Conservation (phyloP, 257 asterid species). For the Ligustrum vulgare region DNA sequence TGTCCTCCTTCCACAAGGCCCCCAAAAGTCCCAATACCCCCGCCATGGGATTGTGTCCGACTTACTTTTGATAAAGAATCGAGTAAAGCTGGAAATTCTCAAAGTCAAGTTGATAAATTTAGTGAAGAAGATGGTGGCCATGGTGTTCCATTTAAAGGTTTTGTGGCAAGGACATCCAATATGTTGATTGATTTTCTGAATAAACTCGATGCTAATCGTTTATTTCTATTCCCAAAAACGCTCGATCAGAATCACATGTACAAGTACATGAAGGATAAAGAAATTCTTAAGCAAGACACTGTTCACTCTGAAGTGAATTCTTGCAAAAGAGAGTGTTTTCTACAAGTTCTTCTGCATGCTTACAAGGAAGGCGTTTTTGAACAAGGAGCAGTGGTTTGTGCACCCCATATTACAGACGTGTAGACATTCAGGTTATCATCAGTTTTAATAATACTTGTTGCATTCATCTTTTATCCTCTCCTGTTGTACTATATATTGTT, state of each 20-base stretch:
- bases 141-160: constrained; percentile 44
- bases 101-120: constrained; percentile 24
- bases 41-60: constrained; percentile 71
- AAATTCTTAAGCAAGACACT: constrained; percentile 32
- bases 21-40: constrained; percentile 50
- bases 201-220: constrained; percentile 27
- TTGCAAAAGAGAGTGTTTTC: constrained; percentile 42
- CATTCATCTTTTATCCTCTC: constrained; percentile 1
- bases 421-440: constrained; percentile 54
- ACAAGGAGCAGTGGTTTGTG: constrained; percentile 87
- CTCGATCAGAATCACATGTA: constrained; percentile 40
- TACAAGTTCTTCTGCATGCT: constrained; percentile 64
- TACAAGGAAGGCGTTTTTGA: constrained; percentile 73
- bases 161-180: constrained; percentile 65
- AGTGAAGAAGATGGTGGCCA: constrained; percentile 21
- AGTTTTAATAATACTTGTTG: neutral
- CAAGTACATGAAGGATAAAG: constrained; percentile 47
- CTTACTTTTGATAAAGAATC: constrained; percentile 27
- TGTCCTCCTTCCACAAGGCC: constrained; percentile 55
- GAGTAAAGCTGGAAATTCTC: constrained; percentile 20
- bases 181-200: constrained; percentile 43
- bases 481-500: neutral
- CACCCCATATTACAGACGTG: constrained; percentile 59
- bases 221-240: constrained; percentile 56
- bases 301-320: constrained; percentile 29